Evolutionary conservation across 768 basidiomycete genomes (phyloP), one percentile per base, ranked within the genome.

Genomic region (Suillus placidus): DNA sequence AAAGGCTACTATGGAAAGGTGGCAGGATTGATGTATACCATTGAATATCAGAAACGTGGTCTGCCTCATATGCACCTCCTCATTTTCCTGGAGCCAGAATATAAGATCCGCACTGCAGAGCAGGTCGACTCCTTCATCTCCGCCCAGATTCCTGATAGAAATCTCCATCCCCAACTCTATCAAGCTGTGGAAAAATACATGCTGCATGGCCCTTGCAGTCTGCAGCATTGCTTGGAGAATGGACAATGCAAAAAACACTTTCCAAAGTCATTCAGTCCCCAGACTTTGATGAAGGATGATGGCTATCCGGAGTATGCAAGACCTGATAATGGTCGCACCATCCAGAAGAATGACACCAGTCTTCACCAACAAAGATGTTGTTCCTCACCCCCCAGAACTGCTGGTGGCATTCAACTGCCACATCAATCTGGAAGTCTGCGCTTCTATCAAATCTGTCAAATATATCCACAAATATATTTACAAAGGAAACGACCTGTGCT

Each of bases 31-130:
- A 80, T 87, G 0, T 84, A 85, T 63, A 81, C 80, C 12, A 85
- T 86, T 63, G 84, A 89, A 67, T 88, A 86, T 69, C 86, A 88
- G 68, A 88, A 87, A 66, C 71, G 81, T 0, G 83, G 84, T 1
- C 79, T 88, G 0, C 85, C 86, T 34, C 85, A 87, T 66, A 80
- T 82, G 68, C 87, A 88, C 70, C 67, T 82, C 14, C 68, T 87
- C 1, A 72, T 87, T 49, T 81, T 83, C 64, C 70, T 87, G 0
- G 40, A 74, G 0, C 60, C 76, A 0, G 58, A 60, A 0, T 49
- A 72, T 64, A 82, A 82, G 63, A 71, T 85, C 5, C 42, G 23
- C 0, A 76, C 73, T n/a, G 71, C 80, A 6, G 73, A 71, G 10
- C 74, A 78, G 20, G 71, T 88, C 13, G 81, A 87, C 68, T 66